Percentiles rank a stretch among this genome's conserved stretches.
phyloP scores from a whole-genome alignment of 805 yeast genomes.

The Candida succiphila region DNA sequence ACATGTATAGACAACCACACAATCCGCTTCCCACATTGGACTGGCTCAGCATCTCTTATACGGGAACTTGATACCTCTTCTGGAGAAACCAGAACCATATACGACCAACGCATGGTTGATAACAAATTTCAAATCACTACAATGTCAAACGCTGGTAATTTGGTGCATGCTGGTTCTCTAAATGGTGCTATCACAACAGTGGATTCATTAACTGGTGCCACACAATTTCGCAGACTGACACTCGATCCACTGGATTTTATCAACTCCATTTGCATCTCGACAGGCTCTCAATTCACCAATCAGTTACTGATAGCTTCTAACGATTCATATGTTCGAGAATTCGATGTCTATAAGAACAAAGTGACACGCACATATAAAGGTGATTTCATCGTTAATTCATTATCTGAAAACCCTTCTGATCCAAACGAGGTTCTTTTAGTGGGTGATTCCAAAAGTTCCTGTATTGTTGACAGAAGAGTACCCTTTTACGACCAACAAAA shows the following conservation, averaged over 20 bases:
- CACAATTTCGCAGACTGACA: constrained; percentile 31
- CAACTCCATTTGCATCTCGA: constrained; percentile 32
- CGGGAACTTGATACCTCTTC: no score
- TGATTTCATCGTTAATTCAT: constrained; percentile 43
- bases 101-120: no score
- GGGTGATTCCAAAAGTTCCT: constrained; percentile 37
- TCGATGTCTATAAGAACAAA: constrained; percentile 24
- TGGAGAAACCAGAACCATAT: no score
- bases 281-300: constrained; percentile 8
- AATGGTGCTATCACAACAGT: constrained; percentile 38
- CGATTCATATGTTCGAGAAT: constrained; percentile 31
- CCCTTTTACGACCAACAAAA: constrained; percentile 3
- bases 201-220: constrained; percentile 18
- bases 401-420: constrained; percentile 31
- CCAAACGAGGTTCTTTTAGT: constrained; percentile 31
- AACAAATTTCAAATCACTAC: constrained; percentile 33
- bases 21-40: constrained; percentile 18
- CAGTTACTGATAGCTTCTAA: constrained; percentile 39
- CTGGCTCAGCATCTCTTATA: no score
- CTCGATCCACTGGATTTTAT: constrained; percentile 38
- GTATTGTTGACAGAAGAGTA: constrained; percentile 34
- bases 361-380: constrained; percentile 12
- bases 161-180: constrained; percentile 43
- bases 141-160: constrained; percentile 29
- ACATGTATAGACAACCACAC: constrained; percentile 24